phyloP scores from a whole-genome alignment of 2,329 filamentous ascomycete genomes.

The Xylaria sp. region DNA sequence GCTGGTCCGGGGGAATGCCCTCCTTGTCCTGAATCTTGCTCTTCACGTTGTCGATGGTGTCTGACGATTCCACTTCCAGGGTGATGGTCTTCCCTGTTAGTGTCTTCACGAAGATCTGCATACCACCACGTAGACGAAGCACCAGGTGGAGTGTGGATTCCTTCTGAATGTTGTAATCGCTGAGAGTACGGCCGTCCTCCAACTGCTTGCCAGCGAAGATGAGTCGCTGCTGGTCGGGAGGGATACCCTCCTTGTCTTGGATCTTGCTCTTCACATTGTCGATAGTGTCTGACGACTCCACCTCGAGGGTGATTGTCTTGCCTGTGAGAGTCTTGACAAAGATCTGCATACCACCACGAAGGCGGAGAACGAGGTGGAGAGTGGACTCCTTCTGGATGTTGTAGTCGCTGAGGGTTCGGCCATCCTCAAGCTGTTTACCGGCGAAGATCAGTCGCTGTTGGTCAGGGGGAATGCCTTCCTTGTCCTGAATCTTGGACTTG shows the following conservation, averaged over 20 bases:
- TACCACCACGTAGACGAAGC: slow-evolving; percentile 74
- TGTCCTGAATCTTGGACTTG: slow-evolving; percentile 95
- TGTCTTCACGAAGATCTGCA: slow-evolving; percentile 70
- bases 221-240: slow-evolving; percentile 87
- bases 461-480: slow-evolving; percentile 93
- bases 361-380: slow-evolving; percentile 78
- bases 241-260: slow-evolving; percentile 88
- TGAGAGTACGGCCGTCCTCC: slow-evolving; percentile 84
- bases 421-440: slow-evolving; percentile 93
- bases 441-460: slow-evolving; percentile 96
- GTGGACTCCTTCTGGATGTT: slow-evolving; percentile 94
- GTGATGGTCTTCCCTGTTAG: slow-evolving; percentile 67
- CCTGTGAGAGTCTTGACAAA: slow-evolving; percentile 85
- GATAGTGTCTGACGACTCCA: slow-evolving; percentile 84
- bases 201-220: slow-evolving; percentile 94
- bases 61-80: slow-evolving; percentile 60
- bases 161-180: slow-evolving; percentile 97
- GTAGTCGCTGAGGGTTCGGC: slow-evolving; percentile 84
- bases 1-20: slow-evolving; percentile 65
- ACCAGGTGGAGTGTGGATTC: slow-evolving; percentile 78
- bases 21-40: slow-evolving; percentile 68
- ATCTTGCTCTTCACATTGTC: slow-evolving; percentile 96
- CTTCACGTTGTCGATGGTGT: slow-evolving; percentile 68
- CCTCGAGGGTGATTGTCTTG: slow-evolving; percentile 91
- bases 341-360: slow-evolving; percentile 86